These are phyloP conservation scores for Linum usitatissimum DNA, from an alignment of 345 rosid species.

Conservation along the genomic window DNA sequence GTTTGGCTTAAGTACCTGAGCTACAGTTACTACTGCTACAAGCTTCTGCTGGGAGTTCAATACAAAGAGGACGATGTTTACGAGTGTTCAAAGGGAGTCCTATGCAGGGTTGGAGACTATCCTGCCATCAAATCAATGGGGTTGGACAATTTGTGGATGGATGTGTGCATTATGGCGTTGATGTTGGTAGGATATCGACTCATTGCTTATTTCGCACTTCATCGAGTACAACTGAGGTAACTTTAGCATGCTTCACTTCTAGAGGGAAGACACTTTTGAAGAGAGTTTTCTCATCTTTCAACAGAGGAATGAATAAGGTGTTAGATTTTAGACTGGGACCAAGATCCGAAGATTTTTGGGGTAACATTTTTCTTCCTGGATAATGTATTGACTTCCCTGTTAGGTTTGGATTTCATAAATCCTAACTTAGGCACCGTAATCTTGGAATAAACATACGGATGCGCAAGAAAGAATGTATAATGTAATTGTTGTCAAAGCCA, in stretches of 20 bases:
- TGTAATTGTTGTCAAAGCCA: too few species aligned
- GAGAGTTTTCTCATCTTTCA: slow-evolving; percentile 30
- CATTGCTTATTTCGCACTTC: slow-evolving; percentile 72
- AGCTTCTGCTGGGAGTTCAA: slow-evolving; percentile 91
- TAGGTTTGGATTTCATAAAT: slow-evolving; percentile 7
- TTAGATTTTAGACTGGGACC: slow-evolving; percentile 22
- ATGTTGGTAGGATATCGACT: slow-evolving; percentile 92
- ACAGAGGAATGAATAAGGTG: slow-evolving; percentile 32
- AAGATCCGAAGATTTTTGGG: slow-evolving; percentile 29
- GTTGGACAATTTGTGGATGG: slow-evolving; percentile 65
- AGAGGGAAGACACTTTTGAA: slow-evolving; percentile 8
- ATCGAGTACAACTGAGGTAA: slow-evolving; percentile 55
- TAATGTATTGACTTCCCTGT: slow-evolving; percentile 17
- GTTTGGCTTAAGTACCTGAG: slow-evolving; percentile 95
- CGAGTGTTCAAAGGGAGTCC: slow-evolving; percentile 59
- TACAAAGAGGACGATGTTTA: slow-evolving; percentile 62
- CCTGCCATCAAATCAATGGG: slow-evolving; percentile 86
- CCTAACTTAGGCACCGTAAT: slow-evolving; percentile 15
- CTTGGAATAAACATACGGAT: slow-evolving; percentile 15
- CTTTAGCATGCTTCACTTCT: slow-evolving; percentile 4
- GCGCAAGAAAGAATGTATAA: neutral
- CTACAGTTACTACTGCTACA: slow-evolving; percentile 93
- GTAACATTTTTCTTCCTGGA: slow-evolving; percentile 16
- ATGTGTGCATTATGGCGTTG: slow-evolving; percentile 72
- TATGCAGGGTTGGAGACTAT: slow-evolving; percentile 75